Conservation (phyloP, 2,329 filamentous ascomycete species). For the Penicillium paneum region DNA sequence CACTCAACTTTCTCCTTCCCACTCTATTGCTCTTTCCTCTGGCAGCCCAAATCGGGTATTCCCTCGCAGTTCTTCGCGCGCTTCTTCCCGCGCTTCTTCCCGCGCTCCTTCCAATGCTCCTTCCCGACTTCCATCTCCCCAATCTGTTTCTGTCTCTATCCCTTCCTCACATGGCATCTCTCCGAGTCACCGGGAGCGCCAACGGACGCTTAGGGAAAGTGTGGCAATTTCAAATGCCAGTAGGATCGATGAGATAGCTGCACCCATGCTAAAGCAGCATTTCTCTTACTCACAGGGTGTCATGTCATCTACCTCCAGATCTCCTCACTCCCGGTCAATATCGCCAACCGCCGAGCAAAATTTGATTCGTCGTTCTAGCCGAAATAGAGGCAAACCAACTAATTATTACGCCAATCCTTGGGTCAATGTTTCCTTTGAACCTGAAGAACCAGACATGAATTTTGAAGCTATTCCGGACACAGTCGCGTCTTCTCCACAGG, state of each 20-base stretch:
- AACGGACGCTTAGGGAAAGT: constrained; percentile 3
- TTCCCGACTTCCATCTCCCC: not conserved
- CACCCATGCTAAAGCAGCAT: not conserved
- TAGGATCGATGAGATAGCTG: not conserved
- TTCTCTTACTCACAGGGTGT: too few relatives aligned
- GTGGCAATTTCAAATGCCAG: constrained; percentile 8
- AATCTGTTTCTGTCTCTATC: not conserved
- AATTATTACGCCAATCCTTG: constrained; percentile 32
- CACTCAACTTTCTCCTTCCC: not conserved
- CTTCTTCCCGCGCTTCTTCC: not conserved
- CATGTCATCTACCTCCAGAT: not conserved
- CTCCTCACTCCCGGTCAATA: not conserved
- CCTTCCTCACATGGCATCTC: not conserved
- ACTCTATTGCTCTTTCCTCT: not conserved
- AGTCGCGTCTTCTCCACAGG: not conserved
- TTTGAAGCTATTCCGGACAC: not conserved
- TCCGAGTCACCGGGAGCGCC: not conserved
- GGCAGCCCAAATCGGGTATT: not conserved
- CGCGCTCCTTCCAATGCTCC: not conserved
- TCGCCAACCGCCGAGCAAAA: not conserved
- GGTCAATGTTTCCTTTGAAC: constrained; percentile 13
- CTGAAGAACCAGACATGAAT: constrained; percentile 1
- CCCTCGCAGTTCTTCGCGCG: not conserved
- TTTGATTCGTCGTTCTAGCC: constrained; percentile 27
- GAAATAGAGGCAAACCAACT: constrained; percentile 24